Base-by-base conservation (phyloP, 2,329 filamentous ascomycete genomes). In the Penicillium sp. region DNA sequence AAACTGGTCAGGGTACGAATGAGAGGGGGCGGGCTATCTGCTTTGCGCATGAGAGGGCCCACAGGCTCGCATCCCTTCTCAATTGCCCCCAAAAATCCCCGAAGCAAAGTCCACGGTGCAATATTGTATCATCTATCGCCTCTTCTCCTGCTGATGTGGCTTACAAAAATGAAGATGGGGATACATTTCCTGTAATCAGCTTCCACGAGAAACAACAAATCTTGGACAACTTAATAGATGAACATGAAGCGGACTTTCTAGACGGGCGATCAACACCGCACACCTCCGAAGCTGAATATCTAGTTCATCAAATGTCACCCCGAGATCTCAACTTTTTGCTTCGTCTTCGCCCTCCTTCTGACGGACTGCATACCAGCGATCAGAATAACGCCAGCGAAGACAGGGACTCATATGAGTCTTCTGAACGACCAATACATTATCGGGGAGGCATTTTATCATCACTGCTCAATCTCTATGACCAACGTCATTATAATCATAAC, bases 401-500 rank as follows among this genome's bases (percentile, higher is more conserved):
- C 39, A 63, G 69, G 35, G 78, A 83, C 40, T 77, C 81, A 34
- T 53, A 14, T 19, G 81, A 83, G 40, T 80, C 83, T 52, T 90
- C 89, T 65, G 84, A 86, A 41, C 79, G 80, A 39, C 89, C 89
- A 4, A 74, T 79, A 19, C 82, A 86, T 58, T 92, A 90, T 68
- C 84, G 86, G 46, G 87, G 86, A 29, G 89, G 90, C 29, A 83
- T 93, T 43, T 76, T 95, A 1, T 85, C 86, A 2, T 87, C 85
- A 0, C 76, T 95, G 0, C 76, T 94, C 46, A 89, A 86, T 69
- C 78, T 91, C 9, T 87, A 90, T 65, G 80, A 84, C 55, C 76
- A 83, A 56, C 76, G 46, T n/a, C 32, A 13, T 23, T 16, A 43
- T 27, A 34, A 78, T 29, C 50, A 51, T 40, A 35, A 50, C 35